Evolutionary conservation across 2,329 filamentous ascomycete species (phyloP).

Genomic region (Aureobasidium sp.): DNA sequence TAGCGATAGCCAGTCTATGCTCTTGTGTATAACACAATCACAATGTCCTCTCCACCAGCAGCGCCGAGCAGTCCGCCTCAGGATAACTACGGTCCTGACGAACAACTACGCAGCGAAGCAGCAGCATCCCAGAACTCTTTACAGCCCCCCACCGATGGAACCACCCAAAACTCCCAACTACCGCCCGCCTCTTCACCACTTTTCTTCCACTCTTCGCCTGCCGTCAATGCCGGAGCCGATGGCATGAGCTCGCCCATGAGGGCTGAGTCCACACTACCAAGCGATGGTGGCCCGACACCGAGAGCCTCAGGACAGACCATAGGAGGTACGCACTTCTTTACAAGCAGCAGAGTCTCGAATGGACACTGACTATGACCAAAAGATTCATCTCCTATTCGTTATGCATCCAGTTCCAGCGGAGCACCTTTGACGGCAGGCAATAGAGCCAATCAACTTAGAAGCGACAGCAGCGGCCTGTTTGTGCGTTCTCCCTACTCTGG

Average conservation of each 20-base stretch:
- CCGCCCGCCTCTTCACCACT: conserved; percentile 63
- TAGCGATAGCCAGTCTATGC: background rate
- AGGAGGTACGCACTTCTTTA: conserved; percentile 46
- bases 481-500: conserved; percentile 55
- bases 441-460: conserved; percentile 62
- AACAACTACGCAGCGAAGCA: conserved; percentile 34
- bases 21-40: conserved; percentile 16
- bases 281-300: conserved; percentile 60
- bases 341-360: background rate
- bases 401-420: conserved; percentile 76
- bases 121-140: conserved; percentile 27
- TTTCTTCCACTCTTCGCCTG: conserved; percentile 60
- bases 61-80: conserved; percentile 40
- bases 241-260: conserved; percentile 41
- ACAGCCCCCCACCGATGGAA: conserved; percentile 34
- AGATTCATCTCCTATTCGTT: conserved; percentile 92
- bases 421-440: conserved; percentile 35
- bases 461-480: conserved; percentile 81
- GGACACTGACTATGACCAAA: conserved; percentile 15
- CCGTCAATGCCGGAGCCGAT: conserved; percentile 30
- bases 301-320: conserved; percentile 52
- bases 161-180: conserved; percentile 35
- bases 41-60: conserved; percentile 54
- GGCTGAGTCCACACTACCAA: conserved; percentile 30
- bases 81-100: conserved; percentile 27